These are phyloP conservation scores for Henckelia pumila DNA, from an alignment of 257 asterid species.

Conservation along the genomic window DNA sequence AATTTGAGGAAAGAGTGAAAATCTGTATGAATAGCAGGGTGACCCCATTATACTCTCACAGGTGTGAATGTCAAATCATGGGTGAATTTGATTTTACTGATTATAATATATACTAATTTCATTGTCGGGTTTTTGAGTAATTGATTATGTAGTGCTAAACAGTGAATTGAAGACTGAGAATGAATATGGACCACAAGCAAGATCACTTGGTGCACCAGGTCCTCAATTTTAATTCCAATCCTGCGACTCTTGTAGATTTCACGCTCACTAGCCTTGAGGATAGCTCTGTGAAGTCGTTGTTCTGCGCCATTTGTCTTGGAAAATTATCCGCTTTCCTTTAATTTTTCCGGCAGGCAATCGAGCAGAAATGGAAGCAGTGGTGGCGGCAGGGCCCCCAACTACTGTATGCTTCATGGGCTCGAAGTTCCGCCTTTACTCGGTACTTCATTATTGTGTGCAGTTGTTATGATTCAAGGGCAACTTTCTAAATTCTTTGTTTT, in stretches of 20 bases:
- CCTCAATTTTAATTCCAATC: no score
- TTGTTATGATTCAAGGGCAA: not conserved
- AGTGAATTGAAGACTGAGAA: constrained; percentile 50
- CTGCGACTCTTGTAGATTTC: no score
- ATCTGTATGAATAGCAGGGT: constrained; percentile 71
- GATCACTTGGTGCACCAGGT: constrained; percentile 51
- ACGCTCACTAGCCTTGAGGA: no score
- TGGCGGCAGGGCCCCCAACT: not conserved
- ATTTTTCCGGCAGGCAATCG: not conserved
- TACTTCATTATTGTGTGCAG: not conserved
- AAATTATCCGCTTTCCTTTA: not conserved
- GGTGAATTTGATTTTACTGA: no score
- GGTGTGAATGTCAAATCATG: constrained; percentile 40
- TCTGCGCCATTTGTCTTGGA: not conserved
- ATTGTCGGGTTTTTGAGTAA: constrained; percentile 27
- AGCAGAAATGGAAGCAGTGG: not conserved
- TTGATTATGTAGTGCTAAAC: constrained; percentile 17
- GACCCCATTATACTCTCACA: constrained; percentile 90
- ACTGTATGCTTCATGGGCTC: not conserved
- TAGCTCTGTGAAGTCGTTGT: no score
- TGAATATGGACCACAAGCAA: constrained; percentile 61
- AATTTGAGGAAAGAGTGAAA: constrained; percentile 75
- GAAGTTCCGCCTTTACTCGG: not conserved
- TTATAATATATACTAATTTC: not conserved
- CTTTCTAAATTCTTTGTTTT: not conserved